phyloP scores from a whole-genome alignment of 441 rosid species.

The Erysimum cheiri region DNA sequence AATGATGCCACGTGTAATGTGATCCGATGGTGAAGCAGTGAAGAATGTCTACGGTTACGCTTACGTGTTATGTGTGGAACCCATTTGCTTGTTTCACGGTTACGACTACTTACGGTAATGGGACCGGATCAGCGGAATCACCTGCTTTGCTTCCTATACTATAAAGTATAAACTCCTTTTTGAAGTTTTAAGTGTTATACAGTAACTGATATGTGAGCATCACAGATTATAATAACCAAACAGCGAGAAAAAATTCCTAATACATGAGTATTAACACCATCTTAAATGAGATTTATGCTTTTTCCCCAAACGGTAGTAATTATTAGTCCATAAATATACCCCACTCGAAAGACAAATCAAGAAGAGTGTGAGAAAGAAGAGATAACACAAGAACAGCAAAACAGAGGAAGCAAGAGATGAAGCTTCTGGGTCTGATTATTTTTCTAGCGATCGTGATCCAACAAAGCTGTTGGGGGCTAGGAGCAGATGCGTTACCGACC shows the following conservation, averaged over 20 bases:
- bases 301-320: constrained; percentile 19
- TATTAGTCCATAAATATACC: constrained; percentile 39
- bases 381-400: neutral
- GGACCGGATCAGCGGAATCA: constrained; percentile 35
- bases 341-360: constrained; percentile 3
- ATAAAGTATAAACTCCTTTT: neutral
- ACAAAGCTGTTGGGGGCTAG: constrained; percentile 28
- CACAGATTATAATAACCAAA: constrained; percentile 9
- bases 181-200: neutral
- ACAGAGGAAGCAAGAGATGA: constrained; percentile 37
- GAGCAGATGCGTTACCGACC: constrained; percentile 51
- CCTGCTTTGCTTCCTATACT: constrained; percentile 41
- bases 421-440: constrained; percentile 40
- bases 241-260: neutral
- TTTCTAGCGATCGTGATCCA: constrained; percentile 44
- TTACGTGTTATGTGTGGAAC: constrained; percentile 38
- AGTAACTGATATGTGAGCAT: neutral
- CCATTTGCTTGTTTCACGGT: constrained; percentile 30
- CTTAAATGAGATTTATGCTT: constrained; percentile 23
- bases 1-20: constrained; percentile 31
- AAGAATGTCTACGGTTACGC: constrained; percentile 35
- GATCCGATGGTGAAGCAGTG: constrained; percentile 37
- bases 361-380: constrained; percentile 22
- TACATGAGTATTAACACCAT: constrained; percentile 1
- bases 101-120: constrained; percentile 21